These are phyloP conservation scores for Hemerocallis citrina DNA, from an alignment of 106 monocot genomes.

Conservation along the genomic window DNA sequence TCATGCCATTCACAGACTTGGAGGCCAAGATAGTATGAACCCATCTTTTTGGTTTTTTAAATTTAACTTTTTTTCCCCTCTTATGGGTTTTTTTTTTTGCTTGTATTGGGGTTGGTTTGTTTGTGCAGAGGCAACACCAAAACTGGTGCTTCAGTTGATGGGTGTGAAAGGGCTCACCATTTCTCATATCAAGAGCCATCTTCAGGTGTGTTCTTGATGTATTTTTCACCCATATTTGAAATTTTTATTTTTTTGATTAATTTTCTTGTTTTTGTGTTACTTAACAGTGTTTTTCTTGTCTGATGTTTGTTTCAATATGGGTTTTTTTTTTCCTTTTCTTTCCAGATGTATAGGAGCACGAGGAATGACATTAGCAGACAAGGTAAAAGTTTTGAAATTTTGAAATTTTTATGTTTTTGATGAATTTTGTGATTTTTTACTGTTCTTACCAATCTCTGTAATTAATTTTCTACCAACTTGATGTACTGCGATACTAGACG, in stretches of 20 bases:
- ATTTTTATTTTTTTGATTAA: not conserved
- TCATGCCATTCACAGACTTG: constrained; percentile 77
- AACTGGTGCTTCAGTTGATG: constrained; percentile 91
- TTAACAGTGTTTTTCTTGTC: not conserved
- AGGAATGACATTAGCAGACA: constrained; percentile 58
- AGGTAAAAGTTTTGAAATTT: constrained; percentile 29
- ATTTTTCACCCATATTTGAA: not conserved
- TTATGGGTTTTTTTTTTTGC: not conserved
- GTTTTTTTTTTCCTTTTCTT: not conserved
- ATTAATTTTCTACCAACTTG: not conserved
- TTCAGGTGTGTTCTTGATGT: constrained; percentile 44
- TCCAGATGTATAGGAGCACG: constrained; percentile 95
- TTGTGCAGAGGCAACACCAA: constrained; percentile 76
- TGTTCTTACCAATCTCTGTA: too few species aligned
- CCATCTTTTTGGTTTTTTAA: not conserved
- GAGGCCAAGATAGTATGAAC: constrained; percentile 68
- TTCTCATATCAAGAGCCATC: constrained; percentile 97
- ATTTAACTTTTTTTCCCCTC: not conserved
- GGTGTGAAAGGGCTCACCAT: constrained; percentile 80
- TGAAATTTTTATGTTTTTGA: not conserved
- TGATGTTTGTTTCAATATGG: not conserved
- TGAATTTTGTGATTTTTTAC: not conserved
- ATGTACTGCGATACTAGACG: not conserved
- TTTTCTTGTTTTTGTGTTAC: not conserved
- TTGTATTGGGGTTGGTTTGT: not conserved